These are phyloP conservation scores for Fusarium lyarnte DNA, from an alignment of 2,329 filamentous ascomycete species.

Conservation along the genomic window DNA sequence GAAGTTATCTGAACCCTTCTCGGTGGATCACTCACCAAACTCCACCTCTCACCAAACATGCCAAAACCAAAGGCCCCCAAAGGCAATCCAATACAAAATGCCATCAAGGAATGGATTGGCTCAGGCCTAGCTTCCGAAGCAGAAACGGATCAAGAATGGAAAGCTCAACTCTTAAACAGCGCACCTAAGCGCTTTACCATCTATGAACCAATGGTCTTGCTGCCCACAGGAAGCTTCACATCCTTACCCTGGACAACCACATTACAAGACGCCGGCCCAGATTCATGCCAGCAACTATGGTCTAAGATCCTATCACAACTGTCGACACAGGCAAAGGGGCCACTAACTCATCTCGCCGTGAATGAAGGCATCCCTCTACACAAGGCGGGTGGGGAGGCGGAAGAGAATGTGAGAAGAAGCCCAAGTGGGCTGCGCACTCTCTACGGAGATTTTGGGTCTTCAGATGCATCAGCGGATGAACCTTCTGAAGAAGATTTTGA, in stretches of 20 bases:
- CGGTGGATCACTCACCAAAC: conserved; percentile 5
- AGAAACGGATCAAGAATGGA: conserved; percentile 18
- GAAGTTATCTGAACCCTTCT: neutral
- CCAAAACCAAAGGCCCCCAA: conserved; percentile 37
- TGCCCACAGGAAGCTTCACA: conserved; percentile 68
- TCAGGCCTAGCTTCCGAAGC: conserved; percentile 11
- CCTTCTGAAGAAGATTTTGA: conserved; percentile 65
- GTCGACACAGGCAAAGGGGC: conserved; percentile 51
- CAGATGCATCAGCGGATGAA: conserved; percentile 32
- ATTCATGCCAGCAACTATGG: conserved; percentile 56
- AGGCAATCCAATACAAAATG: conserved; percentile 46
- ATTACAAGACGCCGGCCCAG: conserved; percentile 42
- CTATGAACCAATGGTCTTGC: conserved; percentile 69
- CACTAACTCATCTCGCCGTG: conserved; percentile 66
- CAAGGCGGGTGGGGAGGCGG: conserved; percentile 35
- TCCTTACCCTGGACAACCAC: conserved; percentile 52
- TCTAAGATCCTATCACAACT: conserved; percentile 57
- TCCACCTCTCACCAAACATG: conserved; percentile 39
- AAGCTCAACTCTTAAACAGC: conserved; percentile 48
- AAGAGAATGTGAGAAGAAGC: conserved; percentile 76
- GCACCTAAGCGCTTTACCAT: conserved; percentile 68
- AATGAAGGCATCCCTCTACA: conserved; percentile 70
- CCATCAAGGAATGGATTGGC: conserved; percentile 45
- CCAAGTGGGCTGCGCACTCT: conserved; percentile 77
- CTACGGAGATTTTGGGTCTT: conserved; percentile 77